These are phyloP conservation scores for Aquilaria sinensis DNA, from an alignment of 345 rosid species.

Conservation along the genomic window DNA sequence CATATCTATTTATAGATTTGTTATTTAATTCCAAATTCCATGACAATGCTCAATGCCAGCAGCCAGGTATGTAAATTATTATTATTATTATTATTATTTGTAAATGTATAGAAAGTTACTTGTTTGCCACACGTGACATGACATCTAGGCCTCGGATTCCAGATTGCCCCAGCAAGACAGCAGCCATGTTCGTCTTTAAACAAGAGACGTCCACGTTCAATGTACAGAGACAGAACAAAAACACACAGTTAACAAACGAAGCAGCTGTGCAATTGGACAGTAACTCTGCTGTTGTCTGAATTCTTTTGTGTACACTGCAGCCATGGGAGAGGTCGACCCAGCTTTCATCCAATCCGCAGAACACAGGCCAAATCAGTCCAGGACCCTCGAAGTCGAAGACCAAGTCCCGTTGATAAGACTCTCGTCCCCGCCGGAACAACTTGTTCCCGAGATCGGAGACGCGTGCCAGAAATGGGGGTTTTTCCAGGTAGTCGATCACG, in stretches of 20 bases:
- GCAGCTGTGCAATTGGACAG: background rate
- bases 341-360: constrained; percentile 36
- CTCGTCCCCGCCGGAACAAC: constrained; percentile 16
- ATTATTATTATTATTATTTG: too few relatives aligned
- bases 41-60: too few relatives aligned
- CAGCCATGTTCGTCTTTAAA: background rate
- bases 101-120: too few relatives aligned
- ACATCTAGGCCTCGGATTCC: too few relatives aligned
- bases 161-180: too few relatives aligned
- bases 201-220: background rate
- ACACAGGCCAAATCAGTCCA: constrained; percentile 27
- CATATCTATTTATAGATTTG: too few relatives aligned
- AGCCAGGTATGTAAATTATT: too few relatives aligned
- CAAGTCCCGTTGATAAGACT: constrained; percentile 44
- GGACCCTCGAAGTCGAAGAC: constrained; percentile 22
- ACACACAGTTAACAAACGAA: background rate
- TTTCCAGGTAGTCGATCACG: constrained; percentile 48
- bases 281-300: background rate
- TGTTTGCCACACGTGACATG: too few relatives aligned
- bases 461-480: constrained; percentile 62
- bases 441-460: constrained; percentile 33
- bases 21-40: too few relatives aligned
- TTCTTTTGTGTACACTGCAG: background rate
- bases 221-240: background rate
- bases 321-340: constrained; percentile 40